Percentiles rank a stretch among this genome's conserved stretches.
These are phyloP conservation scores for Wickerhamiella qilinensis DNA, from an alignment of 805 yeast genomes.

Conservation along the genomic window DNA sequence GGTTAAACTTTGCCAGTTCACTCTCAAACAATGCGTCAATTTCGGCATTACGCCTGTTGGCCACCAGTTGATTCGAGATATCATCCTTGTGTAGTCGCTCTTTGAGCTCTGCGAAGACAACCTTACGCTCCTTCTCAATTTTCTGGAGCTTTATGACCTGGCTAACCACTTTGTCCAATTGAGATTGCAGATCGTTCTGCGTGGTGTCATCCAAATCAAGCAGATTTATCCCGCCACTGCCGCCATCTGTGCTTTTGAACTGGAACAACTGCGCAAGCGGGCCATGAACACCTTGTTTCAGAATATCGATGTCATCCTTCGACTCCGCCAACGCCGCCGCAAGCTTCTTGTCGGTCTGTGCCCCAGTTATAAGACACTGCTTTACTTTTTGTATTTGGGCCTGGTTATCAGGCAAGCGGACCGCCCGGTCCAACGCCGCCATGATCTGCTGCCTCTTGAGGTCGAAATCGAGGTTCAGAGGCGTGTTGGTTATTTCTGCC, in stretches of 20 bases:
- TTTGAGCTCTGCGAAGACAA: conserved; percentile 50
- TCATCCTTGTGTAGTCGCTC: conserved; percentile 64
- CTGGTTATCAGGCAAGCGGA: not conserved
- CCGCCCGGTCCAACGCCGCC: not conserved
- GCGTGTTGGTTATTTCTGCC: conserved; percentile 18
- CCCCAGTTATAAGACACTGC: conserved; percentile 24
- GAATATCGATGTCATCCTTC: conserved; percentile 27
- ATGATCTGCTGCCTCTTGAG: conserved; percentile 13
- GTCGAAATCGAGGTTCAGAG: conserved; percentile 14
- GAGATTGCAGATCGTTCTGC: conserved; percentile 20
- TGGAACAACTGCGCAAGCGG: not conserved
- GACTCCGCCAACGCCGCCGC: conserved; percentile 33
- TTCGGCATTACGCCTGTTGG: conserved; percentile 42
- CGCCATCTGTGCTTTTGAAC: not conserved
- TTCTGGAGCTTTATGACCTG: conserved; percentile 43
- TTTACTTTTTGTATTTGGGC: conserved; percentile 16
- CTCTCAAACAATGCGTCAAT: conserved; percentile 44
- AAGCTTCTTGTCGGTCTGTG: conserved; percentile 37
- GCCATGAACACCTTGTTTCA: conserved; percentile 28
- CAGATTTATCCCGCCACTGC: conserved; percentile 21
- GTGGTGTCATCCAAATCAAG: conserved; percentile 51
- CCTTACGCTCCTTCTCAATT: conserved; percentile 45
- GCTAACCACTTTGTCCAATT: conserved; percentile 38
- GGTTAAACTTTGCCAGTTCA: conserved; percentile 64
- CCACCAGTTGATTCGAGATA: conserved; percentile 56